Base-by-base conservation (phyloP, 2,329 filamentous ascomycete species). In the Colletotrichum acutatum region DNA sequence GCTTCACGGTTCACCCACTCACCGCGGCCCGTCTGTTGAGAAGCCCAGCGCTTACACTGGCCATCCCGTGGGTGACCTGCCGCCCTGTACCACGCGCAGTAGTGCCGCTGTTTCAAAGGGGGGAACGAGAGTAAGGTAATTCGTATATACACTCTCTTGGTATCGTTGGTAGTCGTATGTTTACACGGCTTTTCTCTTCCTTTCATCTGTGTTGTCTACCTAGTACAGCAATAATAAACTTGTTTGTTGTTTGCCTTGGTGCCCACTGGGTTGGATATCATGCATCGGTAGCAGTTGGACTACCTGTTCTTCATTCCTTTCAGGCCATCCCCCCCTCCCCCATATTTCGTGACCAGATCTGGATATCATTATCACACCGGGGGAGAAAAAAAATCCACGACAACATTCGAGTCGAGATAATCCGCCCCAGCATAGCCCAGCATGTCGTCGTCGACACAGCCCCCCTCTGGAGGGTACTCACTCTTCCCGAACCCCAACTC, bases 401-500 rank as follows among this genome's bases (percentile, higher is more conserved):
- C 60, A 61, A 66, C 42, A 34, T 57, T 66, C 61, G 54, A 60
- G 37, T 65, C 59, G 53, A 64, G 56, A 52, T 49, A n/a, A 9
- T 19, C 19, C 19, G 8, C 19, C 46, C 12, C 66, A 68, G 52
- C 63, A 67, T 57, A 57, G 67, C 64, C 30, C 74, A 74, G 26
- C 71, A 86, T 86, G 85, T 82, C 84, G 37, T 78, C 83, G 85
- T 82, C 84, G 37, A 78, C 83, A 62, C 77, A 79, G 62, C 77
- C 78, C 57, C 78, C 80, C 68, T 79, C 84, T 26, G 86, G 85
- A 78, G 86, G 86, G 72, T 89, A 90, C 80, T 90, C 89, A 72
- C 85, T 90, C 73, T 90, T 90, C 77, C 88, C 89, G 32, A 90
- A 84, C 75, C 84, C 87, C 26, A 86, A 80, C 75, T 77, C 78